Evolutionary conservation across 2,329 filamentous ascomycete genomes (phyloP).

Genomic region (Exophiala alcalophila): DNA sequence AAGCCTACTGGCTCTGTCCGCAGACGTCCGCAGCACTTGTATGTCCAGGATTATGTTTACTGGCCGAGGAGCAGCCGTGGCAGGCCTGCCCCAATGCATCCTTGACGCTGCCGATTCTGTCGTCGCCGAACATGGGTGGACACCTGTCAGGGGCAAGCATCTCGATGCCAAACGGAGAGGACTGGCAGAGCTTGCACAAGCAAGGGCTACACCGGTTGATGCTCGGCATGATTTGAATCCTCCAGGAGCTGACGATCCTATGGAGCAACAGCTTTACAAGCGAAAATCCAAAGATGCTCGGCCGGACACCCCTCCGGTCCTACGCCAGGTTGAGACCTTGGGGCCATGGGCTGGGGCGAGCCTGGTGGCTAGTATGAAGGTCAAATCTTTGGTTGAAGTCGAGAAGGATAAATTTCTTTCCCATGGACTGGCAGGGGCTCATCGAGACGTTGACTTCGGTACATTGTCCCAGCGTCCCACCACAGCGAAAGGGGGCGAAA

Average conservation of each 20-base stretch:
- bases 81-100: conserved; percentile 75
- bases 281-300: conserved; percentile 43
- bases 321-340: conserved; percentile 58
- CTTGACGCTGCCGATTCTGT: conserved; percentile 70
- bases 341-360: conserved; percentile 65
- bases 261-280: conserved; percentile 58
- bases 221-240: conserved; percentile 39
- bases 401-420: conserved; percentile 62
- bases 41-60: conserved; percentile 87
- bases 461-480: conserved; percentile 37
- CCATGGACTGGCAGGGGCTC: conserved; percentile 48
- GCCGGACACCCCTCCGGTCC: conserved; percentile 38
- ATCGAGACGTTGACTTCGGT: conserved; percentile 40
- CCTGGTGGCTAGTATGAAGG: conserved; percentile 56
- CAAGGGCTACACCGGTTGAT: conserved; percentile 19
- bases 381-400: conserved; percentile 61
- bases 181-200: conserved; percentile 34
- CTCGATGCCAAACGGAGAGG: conserved; percentile 17
- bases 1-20: conserved; percentile 68
- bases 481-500: conserved; percentile 39
- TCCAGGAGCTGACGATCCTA: conserved; percentile 52
- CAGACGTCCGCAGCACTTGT: conserved; percentile 79
- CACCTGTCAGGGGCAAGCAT: conserved; percentile 65
- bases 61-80: conserved; percentile 73
- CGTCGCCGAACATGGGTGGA: conserved; percentile 70